A percentile compares a stretch with the other conserved stretches of the same genome.
Evolutionary conservation across 2,329 filamentous ascomycete genomes (phyloP).

Genomic region (Colletotrichum sp.): DNA sequence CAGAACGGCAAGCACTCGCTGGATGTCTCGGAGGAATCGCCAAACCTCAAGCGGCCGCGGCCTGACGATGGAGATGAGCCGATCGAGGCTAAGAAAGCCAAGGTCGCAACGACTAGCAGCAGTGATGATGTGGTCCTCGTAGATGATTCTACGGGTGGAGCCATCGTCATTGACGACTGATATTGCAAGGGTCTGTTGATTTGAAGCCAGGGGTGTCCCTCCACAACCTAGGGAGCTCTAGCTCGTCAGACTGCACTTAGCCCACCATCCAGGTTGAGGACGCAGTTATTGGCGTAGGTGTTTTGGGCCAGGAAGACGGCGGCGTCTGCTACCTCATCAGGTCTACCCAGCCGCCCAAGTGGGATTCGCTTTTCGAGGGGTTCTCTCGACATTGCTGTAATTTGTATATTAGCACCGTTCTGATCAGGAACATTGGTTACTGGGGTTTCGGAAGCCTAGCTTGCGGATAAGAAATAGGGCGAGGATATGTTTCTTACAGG

Average conservation of each 20-base stretch:
- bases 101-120: conserved; percentile 37
- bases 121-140: conserved; percentile 47
- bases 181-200: not conserved
- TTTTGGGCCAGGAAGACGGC: conserved; percentile 80
- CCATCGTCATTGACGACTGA: conserved; percentile 72
- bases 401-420: conserved; percentile 44
- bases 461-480: not conserved
- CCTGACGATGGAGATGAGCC: conserved; percentile 46
- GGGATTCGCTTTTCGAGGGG: conserved; percentile 29
- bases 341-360: conserved; percentile 66
- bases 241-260: conserved; percentile 67
- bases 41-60: conserved; percentile 51
- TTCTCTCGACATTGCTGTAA: conserved; percentile 28
- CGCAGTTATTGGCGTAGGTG: conserved; percentile 84
- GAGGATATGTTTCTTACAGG: conserved; percentile 52
- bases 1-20: conserved; percentile 45
- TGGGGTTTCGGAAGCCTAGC: not conserved
- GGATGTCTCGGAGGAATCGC: conserved; percentile 37
- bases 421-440: not conserved
- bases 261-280: conserved; percentile 86
- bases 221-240: not conserved
- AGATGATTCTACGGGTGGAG: conserved; percentile 49
- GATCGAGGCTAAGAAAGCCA: conserved; percentile 53
- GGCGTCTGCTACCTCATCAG: conserved; percentile 81
- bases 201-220: not conserved